Conservation (phyloP, 139 green algal species). For the Tetraselmis chui region DNA sequence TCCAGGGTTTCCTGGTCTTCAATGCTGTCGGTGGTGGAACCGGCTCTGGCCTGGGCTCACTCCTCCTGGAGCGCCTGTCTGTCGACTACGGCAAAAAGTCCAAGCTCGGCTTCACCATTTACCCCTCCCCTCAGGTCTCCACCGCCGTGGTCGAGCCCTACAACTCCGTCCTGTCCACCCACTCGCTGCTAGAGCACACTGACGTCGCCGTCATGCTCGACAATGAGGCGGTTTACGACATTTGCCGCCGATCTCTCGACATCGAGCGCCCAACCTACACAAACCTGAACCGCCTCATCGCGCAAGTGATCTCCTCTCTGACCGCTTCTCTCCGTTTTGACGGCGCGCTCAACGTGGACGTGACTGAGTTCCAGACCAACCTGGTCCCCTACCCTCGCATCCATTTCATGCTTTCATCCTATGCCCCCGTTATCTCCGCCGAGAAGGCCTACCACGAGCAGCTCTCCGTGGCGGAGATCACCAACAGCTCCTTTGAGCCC, state of each 20-base stretch:
- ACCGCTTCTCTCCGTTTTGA: constrained; percentile 93
- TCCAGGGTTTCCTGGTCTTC: constrained; percentile 97
- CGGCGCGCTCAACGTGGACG: constrained; percentile 92
- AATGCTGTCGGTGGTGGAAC: constrained; percentile 92
- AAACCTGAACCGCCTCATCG: constrained; percentile 91
- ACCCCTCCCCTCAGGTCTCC: constrained; percentile 88
- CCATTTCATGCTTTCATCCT: constrained; percentile 98
- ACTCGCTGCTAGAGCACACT: constrained; percentile 96
- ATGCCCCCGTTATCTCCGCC: constrained; percentile 94
- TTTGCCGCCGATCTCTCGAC: constrained; percentile 92
- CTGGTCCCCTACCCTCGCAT: constrained; percentile 97
- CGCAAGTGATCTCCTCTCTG: constrained; percentile 87
- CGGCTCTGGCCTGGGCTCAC: constrained; percentile 89
- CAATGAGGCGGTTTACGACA: constrained; percentile 97
- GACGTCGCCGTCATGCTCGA: constrained; percentile 96
- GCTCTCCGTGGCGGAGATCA: constrained; percentile 96
- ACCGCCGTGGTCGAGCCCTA: constrained; percentile 94
- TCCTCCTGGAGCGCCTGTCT: constrained; percentile 93
- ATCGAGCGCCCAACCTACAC: constrained; percentile 96
- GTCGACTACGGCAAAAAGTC: constrained; percentile 99
- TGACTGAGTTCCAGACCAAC: constrained; percentile 99
- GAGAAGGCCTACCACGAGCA: constrained; percentile 99
- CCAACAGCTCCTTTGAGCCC: constrained; percentile 93
- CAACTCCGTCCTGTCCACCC: constrained; percentile 94
- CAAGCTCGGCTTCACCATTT: constrained; percentile 97